Conservation (phyloP, 805 yeast species). For the Wickerhamomyces subpelliculosus region DNA sequence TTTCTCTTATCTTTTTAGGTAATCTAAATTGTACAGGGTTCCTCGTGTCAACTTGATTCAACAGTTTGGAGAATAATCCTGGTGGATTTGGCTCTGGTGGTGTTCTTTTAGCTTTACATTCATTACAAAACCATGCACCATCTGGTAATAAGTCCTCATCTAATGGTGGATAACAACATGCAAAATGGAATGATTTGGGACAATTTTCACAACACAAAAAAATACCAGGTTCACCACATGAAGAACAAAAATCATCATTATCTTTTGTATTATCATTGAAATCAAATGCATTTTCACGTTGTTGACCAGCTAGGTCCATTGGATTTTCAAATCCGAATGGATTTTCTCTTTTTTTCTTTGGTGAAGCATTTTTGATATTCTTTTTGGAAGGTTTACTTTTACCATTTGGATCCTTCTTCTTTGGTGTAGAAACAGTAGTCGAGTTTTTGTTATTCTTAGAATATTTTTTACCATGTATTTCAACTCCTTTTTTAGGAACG, state of each 20-base stretch:
- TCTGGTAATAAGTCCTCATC: conserved; percentile 72
- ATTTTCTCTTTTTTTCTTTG: conserved; percentile 28
- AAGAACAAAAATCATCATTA: conserved; percentile 87
- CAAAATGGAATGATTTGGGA: conserved; percentile 86
- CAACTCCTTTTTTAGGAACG: conserved; percentile 4
- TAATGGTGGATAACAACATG: conserved; percentile 86
- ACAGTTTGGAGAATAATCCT: conserved; percentile 46
- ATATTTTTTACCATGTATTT: conserved; percentile 9
- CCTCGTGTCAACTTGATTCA: conserved; percentile 48
- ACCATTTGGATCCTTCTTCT: conserved; percentile 8
- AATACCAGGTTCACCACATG: conserved; percentile 85
- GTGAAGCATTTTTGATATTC: conserved; percentile 23
- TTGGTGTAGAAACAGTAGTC: conserved; percentile 6
- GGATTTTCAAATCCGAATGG: conserved; percentile 37
- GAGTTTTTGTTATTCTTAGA: conserved; percentile 5
- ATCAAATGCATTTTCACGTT: conserved; percentile 24
- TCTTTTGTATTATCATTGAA: conserved; percentile 27
- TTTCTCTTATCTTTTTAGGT: conserved; percentile 63
- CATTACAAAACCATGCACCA: conserved; percentile 84
- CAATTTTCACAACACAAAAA: conserved; percentile 93
- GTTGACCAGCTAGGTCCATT: conserved; percentile 23
- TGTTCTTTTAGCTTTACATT: conserved; percentile 46
- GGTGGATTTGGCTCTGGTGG: conserved; percentile 27
- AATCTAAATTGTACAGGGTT: conserved; percentile 64
- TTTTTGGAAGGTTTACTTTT: conserved; percentile 15